Conservation (phyloP, 208 protist species). For the Angomonas ambiguus region DNA sequence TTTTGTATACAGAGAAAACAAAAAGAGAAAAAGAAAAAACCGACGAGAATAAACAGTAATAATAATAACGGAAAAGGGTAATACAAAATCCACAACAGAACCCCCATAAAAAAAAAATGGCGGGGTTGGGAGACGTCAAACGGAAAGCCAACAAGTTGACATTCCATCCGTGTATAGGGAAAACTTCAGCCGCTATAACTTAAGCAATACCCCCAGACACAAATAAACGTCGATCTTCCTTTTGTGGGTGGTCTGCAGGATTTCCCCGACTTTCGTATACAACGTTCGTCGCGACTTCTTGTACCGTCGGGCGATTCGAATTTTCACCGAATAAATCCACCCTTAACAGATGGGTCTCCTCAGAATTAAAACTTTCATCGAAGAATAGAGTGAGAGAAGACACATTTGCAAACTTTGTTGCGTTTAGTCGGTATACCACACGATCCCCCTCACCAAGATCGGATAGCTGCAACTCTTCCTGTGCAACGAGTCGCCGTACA, state of each 20-base stretch:
- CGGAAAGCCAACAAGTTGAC: no score
- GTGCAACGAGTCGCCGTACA: conserved; percentile 56
- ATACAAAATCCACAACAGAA: neutral
- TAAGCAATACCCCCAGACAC: conserved; percentile 4
- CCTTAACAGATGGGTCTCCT: conserved; percentile 72
- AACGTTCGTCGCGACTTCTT: conserved; percentile 77
- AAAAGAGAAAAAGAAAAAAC: neutral
- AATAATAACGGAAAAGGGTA: conserved; percentile 6
- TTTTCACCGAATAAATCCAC: conserved; percentile 82
- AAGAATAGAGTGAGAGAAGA: conserved; percentile 61
- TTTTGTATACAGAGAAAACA: neutral
- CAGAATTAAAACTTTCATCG: conserved; percentile 66
- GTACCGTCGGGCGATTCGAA: conserved; percentile 48
- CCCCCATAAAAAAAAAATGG: neutral
- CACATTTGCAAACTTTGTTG: conserved; percentile 56
- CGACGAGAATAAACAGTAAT: neutral
- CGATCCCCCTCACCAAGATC: conserved; percentile 49
- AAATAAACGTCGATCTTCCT: conserved; percentile 26
- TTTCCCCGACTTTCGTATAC: conserved; percentile 80
- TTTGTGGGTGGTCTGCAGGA: conserved; percentile 69
- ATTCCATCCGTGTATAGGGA: no score
- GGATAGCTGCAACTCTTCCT: conserved; percentile 73
- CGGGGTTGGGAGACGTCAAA: neutral
- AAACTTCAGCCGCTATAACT: no score
- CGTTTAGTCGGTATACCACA: conserved; percentile 75